Evolutionary conservation across 352 stramenopile genomes (phyloP).

Genomic region (Globisporangium viniferum): DNA sequence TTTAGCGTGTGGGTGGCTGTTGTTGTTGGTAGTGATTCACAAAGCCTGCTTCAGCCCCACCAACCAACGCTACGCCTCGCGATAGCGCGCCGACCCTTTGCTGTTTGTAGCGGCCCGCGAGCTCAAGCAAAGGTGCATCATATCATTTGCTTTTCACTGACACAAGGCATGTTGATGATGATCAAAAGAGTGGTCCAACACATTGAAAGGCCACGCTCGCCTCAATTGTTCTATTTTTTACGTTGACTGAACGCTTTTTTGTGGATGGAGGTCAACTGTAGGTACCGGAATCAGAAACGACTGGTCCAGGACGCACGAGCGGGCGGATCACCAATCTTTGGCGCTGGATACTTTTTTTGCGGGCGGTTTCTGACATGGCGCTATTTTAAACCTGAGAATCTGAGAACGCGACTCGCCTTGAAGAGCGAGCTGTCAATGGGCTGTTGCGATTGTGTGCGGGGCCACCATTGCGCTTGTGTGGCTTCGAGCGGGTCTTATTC

Average conservation of each 20-base stretch:
- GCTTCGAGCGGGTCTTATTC: background rate
- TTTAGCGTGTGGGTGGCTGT: background rate
- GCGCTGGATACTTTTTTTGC: background rate
- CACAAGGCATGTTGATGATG: background rate
- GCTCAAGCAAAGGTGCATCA: too few relatives aligned
- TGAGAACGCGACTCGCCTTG: conserved; percentile 2
- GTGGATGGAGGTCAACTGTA: background rate
- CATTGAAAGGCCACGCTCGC: background rate
- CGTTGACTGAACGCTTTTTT: background rate
- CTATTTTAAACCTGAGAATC: conserved; percentile 1
- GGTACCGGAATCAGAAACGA: conserved; percentile 10
- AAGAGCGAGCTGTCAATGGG: background rate
- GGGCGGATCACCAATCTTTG: background rate
- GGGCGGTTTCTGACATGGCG: background rate
- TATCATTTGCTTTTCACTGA: background rate
- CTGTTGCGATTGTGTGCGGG: background rate
- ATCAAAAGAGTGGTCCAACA: background rate
- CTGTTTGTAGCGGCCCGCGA: too few relatives aligned
- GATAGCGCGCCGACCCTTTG: too few relatives aligned
- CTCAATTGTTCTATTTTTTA: conserved; percentile 1
- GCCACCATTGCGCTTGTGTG: background rate
- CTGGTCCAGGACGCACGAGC: conserved; percentile 1
- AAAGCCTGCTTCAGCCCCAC: too few relatives aligned
- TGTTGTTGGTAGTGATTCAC: too few relatives aligned
- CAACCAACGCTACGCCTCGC: too few relatives aligned